Conservation (phyloP, 1,139 yeast species). For the Geotrichum australiense region DNA sequence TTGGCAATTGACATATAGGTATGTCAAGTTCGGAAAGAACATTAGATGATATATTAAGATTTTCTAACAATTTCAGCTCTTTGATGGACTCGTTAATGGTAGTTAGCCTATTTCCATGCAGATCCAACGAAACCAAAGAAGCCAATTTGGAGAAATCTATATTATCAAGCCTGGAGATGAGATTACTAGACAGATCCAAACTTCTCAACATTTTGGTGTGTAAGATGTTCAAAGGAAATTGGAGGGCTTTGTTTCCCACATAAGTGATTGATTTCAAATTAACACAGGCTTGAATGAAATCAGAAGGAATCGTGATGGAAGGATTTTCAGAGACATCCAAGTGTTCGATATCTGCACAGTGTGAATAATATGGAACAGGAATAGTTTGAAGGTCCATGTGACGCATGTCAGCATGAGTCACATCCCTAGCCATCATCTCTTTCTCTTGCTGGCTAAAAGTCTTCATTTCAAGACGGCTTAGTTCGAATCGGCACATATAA, state of each 20-base stretch:
- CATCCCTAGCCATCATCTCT: conserved; percentile 53
- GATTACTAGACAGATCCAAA: conserved; percentile 49
- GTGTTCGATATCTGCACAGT: conserved; percentile 72
- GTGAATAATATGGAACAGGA: conserved; percentile 78
- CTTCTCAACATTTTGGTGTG: conserved; percentile 63
- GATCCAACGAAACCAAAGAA: conserved; percentile 28
- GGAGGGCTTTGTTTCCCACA: conserved; percentile 65
- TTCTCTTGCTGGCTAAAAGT: conserved; percentile 65
- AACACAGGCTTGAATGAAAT: conserved; percentile 76
- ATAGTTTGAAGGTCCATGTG: conserved; percentile 74
- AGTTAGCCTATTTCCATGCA: conserved; percentile 68
- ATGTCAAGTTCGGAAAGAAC: conserved; percentile 63
- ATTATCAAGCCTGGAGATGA: conserved; percentile 29
- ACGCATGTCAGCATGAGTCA: conserved; percentile 67
- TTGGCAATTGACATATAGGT: conserved; percentile 52
- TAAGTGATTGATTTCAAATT: conserved; percentile 62
- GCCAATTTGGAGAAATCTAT: conserved; percentile 28
- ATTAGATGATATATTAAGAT: conserved; percentile 75
- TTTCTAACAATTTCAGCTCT: conserved; percentile 47
- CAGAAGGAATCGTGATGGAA: conserved; percentile 73
- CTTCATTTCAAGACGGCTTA: conserved; percentile 34
- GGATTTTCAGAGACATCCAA: conserved; percentile 85
- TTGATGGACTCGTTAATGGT: conserved; percentile 58
- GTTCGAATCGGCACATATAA: conserved; percentile 75
- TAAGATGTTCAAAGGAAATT: conserved; percentile 65